phyloP scores from a whole-genome alignment of 1,284 basidiomycete species.

The Trametes versicolor region DNA sequence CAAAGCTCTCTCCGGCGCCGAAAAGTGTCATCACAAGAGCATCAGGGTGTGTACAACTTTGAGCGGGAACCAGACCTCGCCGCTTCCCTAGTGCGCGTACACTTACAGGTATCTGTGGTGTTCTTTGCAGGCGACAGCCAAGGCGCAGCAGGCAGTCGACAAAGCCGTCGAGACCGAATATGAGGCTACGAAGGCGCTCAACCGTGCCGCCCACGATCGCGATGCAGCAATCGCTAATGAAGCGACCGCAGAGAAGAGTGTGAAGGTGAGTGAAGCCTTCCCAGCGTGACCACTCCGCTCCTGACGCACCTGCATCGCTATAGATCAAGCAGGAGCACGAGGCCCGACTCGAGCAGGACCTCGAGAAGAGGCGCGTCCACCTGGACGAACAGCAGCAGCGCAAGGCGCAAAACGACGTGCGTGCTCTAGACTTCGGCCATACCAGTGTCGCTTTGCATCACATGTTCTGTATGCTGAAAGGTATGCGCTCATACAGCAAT shows the following conservation, averaged over 20 bases:
- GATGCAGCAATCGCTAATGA: conserved; percentile 56
- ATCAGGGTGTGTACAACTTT: conserved; percentile 56
- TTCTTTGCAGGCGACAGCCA: conserved; percentile 49
- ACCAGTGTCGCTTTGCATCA: no score
- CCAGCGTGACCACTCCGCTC: not conserved
- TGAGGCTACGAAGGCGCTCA: conserved; percentile 53
- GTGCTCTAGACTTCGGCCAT: conserved; percentile 8
- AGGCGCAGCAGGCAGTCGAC: conserved; percentile 55
- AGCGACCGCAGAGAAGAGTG: conserved; percentile 53
- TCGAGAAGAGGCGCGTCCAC: conserved; percentile 38
- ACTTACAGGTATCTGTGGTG: no score
- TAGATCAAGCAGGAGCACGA: conserved; percentile 44
- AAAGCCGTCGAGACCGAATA: conserved; percentile 60
- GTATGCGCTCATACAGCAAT: conserved; percentile 29
- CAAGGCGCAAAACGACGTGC: conserved; percentile 44
- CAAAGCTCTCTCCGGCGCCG: conserved; percentile 56
- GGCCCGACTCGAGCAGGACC: conserved; percentile 39
- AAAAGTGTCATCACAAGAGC: conserved; percentile 57
- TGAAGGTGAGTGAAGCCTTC: conserved; percentile 49
- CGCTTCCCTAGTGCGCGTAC: not conserved
- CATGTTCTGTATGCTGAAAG: not conserved
- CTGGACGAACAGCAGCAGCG: conserved; percentile 42
- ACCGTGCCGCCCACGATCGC: conserved; percentile 59
- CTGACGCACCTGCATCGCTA: no score
- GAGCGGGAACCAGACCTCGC: no score